These are phyloP conservation scores for Calonectria fujianensis DNA, from an alignment of 2,329 filamentous ascomycete species.

Conservation along the genomic window DNA sequence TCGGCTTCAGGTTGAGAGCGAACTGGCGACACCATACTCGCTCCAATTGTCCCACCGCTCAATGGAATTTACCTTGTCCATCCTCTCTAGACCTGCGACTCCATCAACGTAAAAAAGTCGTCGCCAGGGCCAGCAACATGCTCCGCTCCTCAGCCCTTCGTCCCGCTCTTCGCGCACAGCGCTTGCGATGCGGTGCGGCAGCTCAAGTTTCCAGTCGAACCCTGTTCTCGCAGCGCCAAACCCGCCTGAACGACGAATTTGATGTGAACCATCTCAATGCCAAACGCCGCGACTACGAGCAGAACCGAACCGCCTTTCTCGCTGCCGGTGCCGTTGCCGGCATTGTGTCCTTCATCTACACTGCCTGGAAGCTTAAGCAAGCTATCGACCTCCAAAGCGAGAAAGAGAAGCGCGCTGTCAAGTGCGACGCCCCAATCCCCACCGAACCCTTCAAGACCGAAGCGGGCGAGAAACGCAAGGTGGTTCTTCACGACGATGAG, in stretches of 20 bases:
- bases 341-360: conserved; percentile 70
- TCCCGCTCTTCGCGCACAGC: conserved; percentile 54
- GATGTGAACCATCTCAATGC: conserved; percentile 70
- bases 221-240: conserved; percentile 55
- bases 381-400: conserved; percentile 59
- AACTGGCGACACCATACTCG: conserved; percentile 32
- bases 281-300: conserved; percentile 69
- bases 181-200: conserved; percentile 49
- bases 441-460: conserved; percentile 69
- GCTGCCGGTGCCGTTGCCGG: conserved; percentile 70
- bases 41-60: conserved; percentile 15
- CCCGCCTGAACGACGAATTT: conserved; percentile 67
- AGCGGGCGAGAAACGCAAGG: conserved; percentile 71
- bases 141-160: conserved; percentile 58
- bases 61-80: conserved; percentile 33
- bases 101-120: conserved; percentile 18
- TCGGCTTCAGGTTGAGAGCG: conserved; percentile 32
- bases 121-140: conserved; percentile 50
- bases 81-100: conserved; percentile 26
- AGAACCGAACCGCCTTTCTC: conserved; percentile 71
- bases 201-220: conserved; percentile 52
- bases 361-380: conserved; percentile 70
- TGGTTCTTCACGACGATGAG: conserved; percentile 79
- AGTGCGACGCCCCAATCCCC: conserved; percentile 62
- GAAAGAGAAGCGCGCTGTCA: conserved; percentile 65